A percentile compares a stretch with the other conserved stretches of the same genome.
phyloP scores from a whole-genome alignment of 768 basidiomycete genomes.

The Lactarius trivialis region DNA sequence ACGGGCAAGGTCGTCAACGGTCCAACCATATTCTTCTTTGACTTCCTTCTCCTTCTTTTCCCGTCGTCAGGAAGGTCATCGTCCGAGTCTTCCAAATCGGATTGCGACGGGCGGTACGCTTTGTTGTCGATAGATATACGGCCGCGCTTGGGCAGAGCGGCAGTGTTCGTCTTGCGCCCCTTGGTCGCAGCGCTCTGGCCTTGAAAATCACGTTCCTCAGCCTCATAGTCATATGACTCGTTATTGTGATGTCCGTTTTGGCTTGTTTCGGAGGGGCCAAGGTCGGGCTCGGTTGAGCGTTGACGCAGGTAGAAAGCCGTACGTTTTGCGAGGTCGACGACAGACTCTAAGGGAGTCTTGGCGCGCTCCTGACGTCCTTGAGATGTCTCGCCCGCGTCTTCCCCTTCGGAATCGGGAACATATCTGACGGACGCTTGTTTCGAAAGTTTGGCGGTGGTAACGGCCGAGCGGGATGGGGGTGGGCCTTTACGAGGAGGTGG shows the following conservation, averaged over 20 bases:
- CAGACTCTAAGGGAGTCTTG: slow-evolving; percentile 63
- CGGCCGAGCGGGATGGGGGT: slow-evolving; percentile 26
- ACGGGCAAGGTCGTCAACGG: slow-evolving; percentile 62
- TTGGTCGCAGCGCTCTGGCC: slow-evolving; percentile 6
- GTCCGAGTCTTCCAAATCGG: slow-evolving; percentile 57
- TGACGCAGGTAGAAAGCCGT: slow-evolving; percentile 63
- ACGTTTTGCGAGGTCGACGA: slow-evolving; percentile 49
- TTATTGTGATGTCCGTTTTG: slow-evolving; percentile 29
- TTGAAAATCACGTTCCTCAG: slow-evolving; percentile 64
- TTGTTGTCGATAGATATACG: slow-evolving; percentile 75
- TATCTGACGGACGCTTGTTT: slow-evolving; percentile 49
- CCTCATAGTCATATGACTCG: slow-evolving; percentile 62
- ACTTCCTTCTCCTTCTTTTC: slow-evolving; percentile 45
- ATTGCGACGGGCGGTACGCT: slow-evolving; percentile 65
- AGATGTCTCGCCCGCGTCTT: slow-evolving; percentile 38
- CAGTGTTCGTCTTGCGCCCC: slow-evolving; percentile 29
- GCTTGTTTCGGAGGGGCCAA: slow-evolving; percentile 18
- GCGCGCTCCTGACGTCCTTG: slow-evolving; percentile 38
- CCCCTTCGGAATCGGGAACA: slow-evolving; percentile 60
- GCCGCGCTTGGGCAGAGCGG: slow-evolving; percentile 40
- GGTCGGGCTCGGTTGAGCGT: slow-evolving; percentile 50
- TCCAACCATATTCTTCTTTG: slow-evolving; percentile 43
- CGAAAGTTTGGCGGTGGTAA: slow-evolving; percentile 36
- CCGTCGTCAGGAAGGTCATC: slow-evolving; percentile 51
- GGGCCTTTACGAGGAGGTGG: slow-evolving; percentile 48